Base-by-base conservation (phyloP, 768 basidiomycete genomes). In the Glaciozyma antarctica region DNA sequence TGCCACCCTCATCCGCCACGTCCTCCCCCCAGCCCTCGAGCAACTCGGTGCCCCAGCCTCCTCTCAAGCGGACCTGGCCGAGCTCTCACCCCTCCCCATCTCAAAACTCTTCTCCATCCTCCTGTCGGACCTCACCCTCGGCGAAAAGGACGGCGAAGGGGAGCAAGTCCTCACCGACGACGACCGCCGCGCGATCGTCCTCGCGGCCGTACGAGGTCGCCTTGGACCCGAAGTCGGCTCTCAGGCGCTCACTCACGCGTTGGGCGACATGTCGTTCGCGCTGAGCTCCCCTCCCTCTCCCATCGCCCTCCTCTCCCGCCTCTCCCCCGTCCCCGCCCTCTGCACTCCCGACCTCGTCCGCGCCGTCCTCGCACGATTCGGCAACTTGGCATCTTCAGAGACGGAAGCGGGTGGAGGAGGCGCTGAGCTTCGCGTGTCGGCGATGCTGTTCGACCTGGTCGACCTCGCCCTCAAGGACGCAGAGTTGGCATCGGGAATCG, bases 101-200 rank as follows among this genome's bases (percentile, higher is more conserved):
- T 82, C 84, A 67, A 88, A 88, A 79, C 79, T 93, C 69, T 82
- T 92, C 79, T 81, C 85, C 56, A 90, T 90, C 75, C 80, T 92
- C 64, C 81, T 93, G 67, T 85, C 82, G 44, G 85, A 88, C 74
- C 16, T 67, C 8, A 62, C 58, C 32, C 30, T 58, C 43, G 26
- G 41, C 32, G 53, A 43, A 41, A 7, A n/a, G n/a, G 54, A 28
- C 38, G 44, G 54, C 26, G 60, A 52, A 8, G 54, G 55, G 49
- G 59, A 64, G 17, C 54, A 24, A 7, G 52, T 56, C 15, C 41
- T 67, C 38, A 34, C 32, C 34, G 61, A 62, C 45, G 62, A 60
- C 17, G 58, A 63, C 22, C 61, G 66, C 17, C 51, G 58, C 26
- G 52, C 57, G 21, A 22, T 67, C 54, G 47, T 67, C 47, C 38